Percentiles rank a stretch among this genome's conserved stretches.
Evolutionary conservation across 257 asterid species (phyloP).

Genomic region (Ilex aquifolium): DNA sequence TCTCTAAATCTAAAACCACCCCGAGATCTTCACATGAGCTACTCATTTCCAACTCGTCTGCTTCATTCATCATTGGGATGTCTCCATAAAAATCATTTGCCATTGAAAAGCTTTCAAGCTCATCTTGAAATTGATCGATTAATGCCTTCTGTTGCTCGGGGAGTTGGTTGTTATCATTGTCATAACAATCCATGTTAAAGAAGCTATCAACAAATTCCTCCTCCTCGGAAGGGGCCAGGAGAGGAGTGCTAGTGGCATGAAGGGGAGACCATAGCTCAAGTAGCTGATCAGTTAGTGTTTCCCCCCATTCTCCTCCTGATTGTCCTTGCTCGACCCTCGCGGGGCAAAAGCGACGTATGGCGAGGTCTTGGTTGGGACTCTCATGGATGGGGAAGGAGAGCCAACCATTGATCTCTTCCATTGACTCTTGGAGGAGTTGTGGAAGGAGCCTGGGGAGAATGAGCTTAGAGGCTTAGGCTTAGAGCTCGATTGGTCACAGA

Average conservation of each 20-base stretch:
- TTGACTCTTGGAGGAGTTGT: not conserved
- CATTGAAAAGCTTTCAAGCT: not conserved
- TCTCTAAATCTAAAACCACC: not conserved
- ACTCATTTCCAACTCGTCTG: conserved; percentile 9
- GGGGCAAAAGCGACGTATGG: conserved; percentile 56
- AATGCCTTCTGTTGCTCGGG: too few relatives aligned
- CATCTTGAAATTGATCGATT: conserved; percentile 11
- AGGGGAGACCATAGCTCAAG: conserved; percentile 20
- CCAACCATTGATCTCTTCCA: conserved; percentile 25
- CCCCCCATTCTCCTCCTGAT: conserved; percentile 13
- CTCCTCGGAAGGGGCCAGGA: conserved; percentile 20
- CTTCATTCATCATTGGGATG: conserved; percentile 14
- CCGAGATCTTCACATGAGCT: conserved; percentile 18
- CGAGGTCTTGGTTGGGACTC: conserved; percentile 22
- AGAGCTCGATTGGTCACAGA: too few relatives aligned
- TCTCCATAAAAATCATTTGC: conserved; percentile 7
- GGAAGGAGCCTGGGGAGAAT: not conserved
- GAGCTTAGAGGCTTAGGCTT: not conserved
- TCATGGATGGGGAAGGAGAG: conserved; percentile 14
- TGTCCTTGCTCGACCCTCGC: conserved; percentile 42
- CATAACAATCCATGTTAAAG: conserved; percentile 45
- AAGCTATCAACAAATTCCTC: conserved; percentile 44
- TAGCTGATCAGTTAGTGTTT: conserved; percentile 6
- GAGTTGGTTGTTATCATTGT: conserved; percentile 18
- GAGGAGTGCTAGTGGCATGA: conserved; percentile 6